Percentiles rank a stretch among this genome's conserved stretches.
These are phyloP conservation scores for Cryptococcus amylolentus DNA, from an alignment of 1,284 basidiomycete genomes.

Conservation along the genomic window DNA sequence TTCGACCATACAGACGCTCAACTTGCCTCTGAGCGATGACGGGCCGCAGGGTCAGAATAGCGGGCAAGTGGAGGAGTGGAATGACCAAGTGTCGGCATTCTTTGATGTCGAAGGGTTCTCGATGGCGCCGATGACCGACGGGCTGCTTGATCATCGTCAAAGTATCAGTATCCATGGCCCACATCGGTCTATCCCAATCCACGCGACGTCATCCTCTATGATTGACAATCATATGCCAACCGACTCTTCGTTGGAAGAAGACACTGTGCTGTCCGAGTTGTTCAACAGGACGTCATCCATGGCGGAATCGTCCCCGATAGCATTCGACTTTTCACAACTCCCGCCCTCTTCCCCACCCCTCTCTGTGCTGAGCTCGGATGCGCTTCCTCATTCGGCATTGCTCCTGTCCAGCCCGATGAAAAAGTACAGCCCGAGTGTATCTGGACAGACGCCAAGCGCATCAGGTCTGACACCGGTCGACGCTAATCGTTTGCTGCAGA, in stretches of 20 bases:
- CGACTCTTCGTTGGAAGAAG: conserved; percentile 21
- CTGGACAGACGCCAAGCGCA: neutral
- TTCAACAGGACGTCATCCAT: conserved; percentile 39
- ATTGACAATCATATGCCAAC: conserved; percentile 2
- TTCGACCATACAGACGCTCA: conserved; percentile 23
- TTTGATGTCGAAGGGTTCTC: conserved; percentile 41
- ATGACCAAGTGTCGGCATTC: conserved; percentile 36
- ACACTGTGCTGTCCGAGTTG: conserved; percentile 35
- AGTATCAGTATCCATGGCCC: neutral
- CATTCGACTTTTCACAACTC: conserved; percentile 42
- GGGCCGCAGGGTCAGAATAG: neutral
- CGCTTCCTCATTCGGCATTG: conserved; percentile 33
- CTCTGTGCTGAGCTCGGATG: conserved; percentile 7
- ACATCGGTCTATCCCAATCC: neutral
- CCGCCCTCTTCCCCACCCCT: conserved; percentile 40
- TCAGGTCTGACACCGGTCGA: conserved; percentile 11
- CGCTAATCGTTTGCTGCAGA: conserved; percentile 3
- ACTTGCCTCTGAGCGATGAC: conserved; percentile 45
- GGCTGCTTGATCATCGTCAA: neutral
- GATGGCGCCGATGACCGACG: conserved; percentile 11
- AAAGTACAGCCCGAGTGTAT: conserved; percentile 3
- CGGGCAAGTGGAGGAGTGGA: conserved; percentile 21
- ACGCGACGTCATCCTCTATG: neutral
- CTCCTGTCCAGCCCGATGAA: conserved; percentile 28
- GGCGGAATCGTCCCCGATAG: conserved; percentile 16